These are phyloP conservation scores for Lecanicillium sp. DNA, from an alignment of 2,329 filamentous ascomycete species.

Conservation along the genomic window DNA sequence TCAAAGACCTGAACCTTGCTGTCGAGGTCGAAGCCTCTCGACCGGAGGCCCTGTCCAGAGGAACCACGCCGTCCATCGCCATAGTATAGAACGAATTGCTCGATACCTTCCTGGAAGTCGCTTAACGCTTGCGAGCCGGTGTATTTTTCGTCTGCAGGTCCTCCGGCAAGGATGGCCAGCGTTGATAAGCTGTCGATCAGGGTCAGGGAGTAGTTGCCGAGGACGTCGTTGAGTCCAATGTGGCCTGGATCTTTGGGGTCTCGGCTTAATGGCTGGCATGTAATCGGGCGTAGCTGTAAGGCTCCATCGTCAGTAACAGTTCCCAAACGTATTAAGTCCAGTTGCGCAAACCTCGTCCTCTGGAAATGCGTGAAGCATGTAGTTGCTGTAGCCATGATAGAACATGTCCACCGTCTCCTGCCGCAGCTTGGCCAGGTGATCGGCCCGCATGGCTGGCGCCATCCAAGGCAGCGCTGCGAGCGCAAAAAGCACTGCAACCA, in stretches of 20 bases:
- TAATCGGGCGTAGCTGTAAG: slow-evolving; percentile 75
- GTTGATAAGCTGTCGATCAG: slow-evolving; percentile 93
- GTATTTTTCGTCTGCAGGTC: slow-evolving; percentile 40
- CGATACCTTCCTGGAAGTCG: slow-evolving; percentile 76
- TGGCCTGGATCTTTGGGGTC: slow-evolving; percentile 74
- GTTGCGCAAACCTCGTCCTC: slow-evolving; percentile 69
- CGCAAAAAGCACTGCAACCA: slow-evolving; percentile 20
- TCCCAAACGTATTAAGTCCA: neutral
- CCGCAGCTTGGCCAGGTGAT: slow-evolving; percentile 49
- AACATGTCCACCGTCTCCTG: slow-evolving; percentile 71
- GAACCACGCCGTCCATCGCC: slow-evolving; percentile 72
- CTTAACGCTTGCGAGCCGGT: slow-evolving; percentile 46
- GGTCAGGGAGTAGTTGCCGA: slow-evolving; percentile 95
- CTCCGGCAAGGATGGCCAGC: slow-evolving; percentile 82
- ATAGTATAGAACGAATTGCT: slow-evolving; percentile 71
- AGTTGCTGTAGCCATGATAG: slow-evolving; percentile 94
- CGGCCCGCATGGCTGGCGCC: slow-evolving; percentile 47
- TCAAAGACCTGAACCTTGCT: slow-evolving; percentile 99
- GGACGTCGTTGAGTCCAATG: slow-evolving; percentile 85
- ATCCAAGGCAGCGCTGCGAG: slow-evolving; percentile 36
- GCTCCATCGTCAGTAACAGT: slow-evolving; percentile 14
- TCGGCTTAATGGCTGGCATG: slow-evolving; percentile 77
- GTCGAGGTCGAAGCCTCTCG: slow-evolving; percentile 84
- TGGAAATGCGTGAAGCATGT: slow-evolving; percentile 89
- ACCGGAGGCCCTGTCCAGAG: slow-evolving; percentile 63